phyloP scores from a whole-genome alignment of 2,329 filamentous ascomycete genomes.

The Pseudovirgaria hyperparasitica region DNA sequence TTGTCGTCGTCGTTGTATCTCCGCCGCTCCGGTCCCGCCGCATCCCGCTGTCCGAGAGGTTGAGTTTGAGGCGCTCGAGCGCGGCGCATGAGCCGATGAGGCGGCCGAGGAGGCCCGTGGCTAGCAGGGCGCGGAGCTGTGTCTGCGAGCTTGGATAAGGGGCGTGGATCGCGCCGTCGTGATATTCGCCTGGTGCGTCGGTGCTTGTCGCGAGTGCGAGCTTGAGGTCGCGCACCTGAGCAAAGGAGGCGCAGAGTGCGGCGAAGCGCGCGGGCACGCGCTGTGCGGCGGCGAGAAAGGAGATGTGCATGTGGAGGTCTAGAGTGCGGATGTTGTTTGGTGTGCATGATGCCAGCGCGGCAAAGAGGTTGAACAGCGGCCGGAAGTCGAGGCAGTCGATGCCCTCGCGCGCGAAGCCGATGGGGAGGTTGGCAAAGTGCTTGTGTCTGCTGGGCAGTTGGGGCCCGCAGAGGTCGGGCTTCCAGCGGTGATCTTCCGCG shows the following conservation, averaged over 20 bases:
- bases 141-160: neutral
- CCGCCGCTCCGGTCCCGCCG: neutral
- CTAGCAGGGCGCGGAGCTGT: neutral
- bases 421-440: neutral
- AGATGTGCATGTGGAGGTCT: constrained; percentile 1
- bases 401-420: neutral
- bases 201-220: constrained; percentile 1
- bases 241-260: constrained; percentile 1
- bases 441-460: neutral
- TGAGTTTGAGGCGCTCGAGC: constrained; percentile 3
- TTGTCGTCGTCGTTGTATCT: too few species aligned
- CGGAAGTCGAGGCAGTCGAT: neutral
- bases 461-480: too few species aligned
- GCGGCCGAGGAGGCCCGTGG: neutral
- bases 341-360: neutral
- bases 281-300: constrained; percentile 1
- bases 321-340: constrained; percentile 1
- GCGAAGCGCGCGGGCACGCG: neutral
- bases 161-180: neutral
- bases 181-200: too few species aligned
- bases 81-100: neutral
- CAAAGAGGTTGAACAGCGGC: constrained; percentile 2
- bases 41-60: neutral
- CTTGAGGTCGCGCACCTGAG: neutral
- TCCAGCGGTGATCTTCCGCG: too few species aligned